These are phyloP conservation scores for Arthrobotrys pseudoclavata DNA, from an alignment of 2,329 filamentous ascomycete genomes.

Conservation along the genomic window DNA sequence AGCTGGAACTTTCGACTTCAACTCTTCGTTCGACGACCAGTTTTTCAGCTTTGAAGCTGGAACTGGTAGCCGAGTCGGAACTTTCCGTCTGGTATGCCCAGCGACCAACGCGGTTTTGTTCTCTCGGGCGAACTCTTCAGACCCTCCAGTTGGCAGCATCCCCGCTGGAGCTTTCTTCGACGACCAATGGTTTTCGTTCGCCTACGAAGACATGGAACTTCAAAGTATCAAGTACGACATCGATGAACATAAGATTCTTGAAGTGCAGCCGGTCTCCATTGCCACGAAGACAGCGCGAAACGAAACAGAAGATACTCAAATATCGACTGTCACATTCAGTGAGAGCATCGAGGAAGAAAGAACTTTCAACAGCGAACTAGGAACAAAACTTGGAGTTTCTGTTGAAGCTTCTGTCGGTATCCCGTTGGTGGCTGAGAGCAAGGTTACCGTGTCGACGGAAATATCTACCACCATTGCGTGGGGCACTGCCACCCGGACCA, in stretches of 20 bases:
- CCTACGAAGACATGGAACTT: constrained; percentile 17
- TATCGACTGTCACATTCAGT: background rate
- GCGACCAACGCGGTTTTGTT: background rate
- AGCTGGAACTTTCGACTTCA: background rate
- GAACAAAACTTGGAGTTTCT: constrained; percentile 3
- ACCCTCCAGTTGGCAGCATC: background rate
- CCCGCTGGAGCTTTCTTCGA: too few relatives aligned
- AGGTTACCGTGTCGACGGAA: constrained; percentile 4
- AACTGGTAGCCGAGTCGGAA: background rate
- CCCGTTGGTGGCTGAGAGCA: constrained; percentile 1
- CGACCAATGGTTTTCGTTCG: constrained; percentile 5
- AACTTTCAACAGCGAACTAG: constrained; percentile 7
- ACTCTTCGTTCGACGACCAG: background rate
- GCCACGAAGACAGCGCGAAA: background rate
- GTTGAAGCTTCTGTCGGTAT: background rate
- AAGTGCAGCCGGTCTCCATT: background rate
- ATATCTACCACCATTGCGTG: background rate
- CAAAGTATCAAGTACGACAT: background rate
- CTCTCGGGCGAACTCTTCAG: background rate
- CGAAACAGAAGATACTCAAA: background rate
- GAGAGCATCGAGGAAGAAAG: constrained; percentile 12
- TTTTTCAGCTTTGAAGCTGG: constrained; percentile 11
- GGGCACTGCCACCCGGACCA: background rate
- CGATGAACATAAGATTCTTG: background rate
- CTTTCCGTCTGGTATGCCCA: background rate